Evolutionary conservation across 352 stramenopile species (phyloP).

Genomic region (Phytopythium oedochilum): DNA sequence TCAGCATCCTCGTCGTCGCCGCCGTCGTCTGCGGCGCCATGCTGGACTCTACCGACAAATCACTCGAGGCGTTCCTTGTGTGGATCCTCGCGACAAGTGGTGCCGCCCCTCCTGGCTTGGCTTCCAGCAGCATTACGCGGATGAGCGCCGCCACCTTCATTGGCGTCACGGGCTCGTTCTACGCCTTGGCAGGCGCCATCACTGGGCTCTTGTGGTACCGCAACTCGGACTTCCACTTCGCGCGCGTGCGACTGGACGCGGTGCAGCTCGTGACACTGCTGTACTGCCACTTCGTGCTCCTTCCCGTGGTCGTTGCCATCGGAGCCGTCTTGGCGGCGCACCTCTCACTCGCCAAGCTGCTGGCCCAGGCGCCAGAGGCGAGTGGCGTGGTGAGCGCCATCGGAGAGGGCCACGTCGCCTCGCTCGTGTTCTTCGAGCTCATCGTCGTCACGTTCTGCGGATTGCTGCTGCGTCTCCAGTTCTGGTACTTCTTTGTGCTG

Average conservation of each 20-base stretch:
- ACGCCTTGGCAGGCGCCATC: constrained; percentile 17
- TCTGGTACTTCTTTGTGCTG: constrained; percentile 39
- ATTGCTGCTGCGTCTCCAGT: constrained; percentile 48
- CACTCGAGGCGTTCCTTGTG: constrained; percentile 11
- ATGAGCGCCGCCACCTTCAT: constrained; percentile 15
- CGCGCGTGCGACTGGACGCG: constrained; percentile 23
- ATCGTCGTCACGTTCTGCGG: constrained; percentile 28
- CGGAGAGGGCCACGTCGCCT: constrained; percentile 29
- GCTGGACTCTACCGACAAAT: constrained; percentile 13
- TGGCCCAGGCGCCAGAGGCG: background rate
- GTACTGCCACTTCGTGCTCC: constrained; percentile 38
- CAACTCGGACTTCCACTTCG: constrained; percentile 26
- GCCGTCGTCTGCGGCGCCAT: constrained; percentile 16
- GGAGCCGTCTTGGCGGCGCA: constrained; percentile 10
- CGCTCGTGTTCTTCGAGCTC: constrained; percentile 43
- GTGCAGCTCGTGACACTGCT: constrained; percentile 38
- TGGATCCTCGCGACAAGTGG: background rate
- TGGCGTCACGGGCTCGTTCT: constrained; percentile 19
- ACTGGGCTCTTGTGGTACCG: constrained; percentile 19
- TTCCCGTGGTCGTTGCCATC: constrained; percentile 23
- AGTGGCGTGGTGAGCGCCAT: constrained; percentile 18
- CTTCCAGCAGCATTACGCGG: background rate
- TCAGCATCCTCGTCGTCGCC: constrained; percentile 15
- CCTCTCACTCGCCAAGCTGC: background rate
- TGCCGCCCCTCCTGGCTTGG: background rate